A percentile compares a stretch with the other conserved stretches of the same genome.
These are phyloP conservation scores for Aspergillus leporis DNA, from an alignment of 495 filamentous ascomycete genomes.

Conservation along the genomic window DNA sequence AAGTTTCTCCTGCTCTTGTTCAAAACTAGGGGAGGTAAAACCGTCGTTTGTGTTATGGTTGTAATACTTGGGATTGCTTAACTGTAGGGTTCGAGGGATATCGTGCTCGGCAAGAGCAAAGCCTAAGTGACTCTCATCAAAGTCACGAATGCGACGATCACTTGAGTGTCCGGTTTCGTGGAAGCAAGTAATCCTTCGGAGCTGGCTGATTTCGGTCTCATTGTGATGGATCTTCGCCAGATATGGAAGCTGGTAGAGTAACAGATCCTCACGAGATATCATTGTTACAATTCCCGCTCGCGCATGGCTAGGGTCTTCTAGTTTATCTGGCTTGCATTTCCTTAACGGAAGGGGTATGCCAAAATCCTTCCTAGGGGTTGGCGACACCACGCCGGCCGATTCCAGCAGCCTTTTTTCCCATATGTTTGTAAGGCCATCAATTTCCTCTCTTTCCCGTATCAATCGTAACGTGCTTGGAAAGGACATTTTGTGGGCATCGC, in stretches of 20 bases:
- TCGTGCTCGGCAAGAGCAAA: neutral
- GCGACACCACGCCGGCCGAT: neutral
- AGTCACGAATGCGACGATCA: slow-evolving; percentile 48
- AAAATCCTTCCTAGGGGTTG: slow-evolving; percentile 4
- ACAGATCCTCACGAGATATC: slow-evolving; percentile 68
- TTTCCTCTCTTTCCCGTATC: slow-evolving; percentile 76
- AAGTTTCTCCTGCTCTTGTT: slow-evolving; percentile 52
- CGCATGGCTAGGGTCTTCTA: slow-evolving; percentile 26
- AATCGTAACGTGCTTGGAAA: slow-evolving; percentile 78
- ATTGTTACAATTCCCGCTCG: slow-evolving; percentile 52
- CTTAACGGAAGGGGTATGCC: neutral
- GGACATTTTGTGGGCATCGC: slow-evolving; percentile 78
- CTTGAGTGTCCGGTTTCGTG: slow-evolving; percentile 48
- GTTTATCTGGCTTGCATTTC: slow-evolving; percentile 1
- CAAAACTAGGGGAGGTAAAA: slow-evolving; percentile 14
- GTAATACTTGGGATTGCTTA: neutral
- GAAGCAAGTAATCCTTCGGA: slow-evolving; percentile 72
- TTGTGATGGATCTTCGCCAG: slow-evolving; percentile 59
- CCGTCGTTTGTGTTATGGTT: slow-evolving; percentile 10
- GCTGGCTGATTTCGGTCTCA: slow-evolving; percentile 41
- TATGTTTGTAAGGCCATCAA: slow-evolving; percentile 67
- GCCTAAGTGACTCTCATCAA: slow-evolving; percentile 14
- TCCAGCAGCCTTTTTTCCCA: slow-evolving; percentile 40
- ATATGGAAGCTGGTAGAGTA: slow-evolving; percentile 85
- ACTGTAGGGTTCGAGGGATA: neutral